Percentiles rank a stretch among this genome's conserved stretches.
Evolutionary conservation across 2,329 filamentous ascomycete species (phyloP).

Genomic region (Thielaviopsis ethacetica): DNA sequence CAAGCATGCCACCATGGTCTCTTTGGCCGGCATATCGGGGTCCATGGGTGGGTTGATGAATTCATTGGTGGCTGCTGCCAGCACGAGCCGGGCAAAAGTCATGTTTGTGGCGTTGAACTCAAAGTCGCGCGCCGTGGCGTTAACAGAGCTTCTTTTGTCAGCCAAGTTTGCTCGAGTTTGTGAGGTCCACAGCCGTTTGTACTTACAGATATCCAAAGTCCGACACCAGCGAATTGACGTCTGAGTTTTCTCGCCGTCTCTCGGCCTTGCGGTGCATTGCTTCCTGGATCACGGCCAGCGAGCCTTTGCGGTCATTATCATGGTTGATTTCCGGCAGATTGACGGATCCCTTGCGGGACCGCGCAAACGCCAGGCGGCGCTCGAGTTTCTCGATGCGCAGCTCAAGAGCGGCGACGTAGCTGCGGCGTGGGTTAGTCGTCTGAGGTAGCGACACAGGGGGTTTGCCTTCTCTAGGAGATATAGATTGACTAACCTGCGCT

Average conservation of each 20-base stretch:
- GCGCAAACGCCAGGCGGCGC: slow-evolving; percentile 53
- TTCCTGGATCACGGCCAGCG: slow-evolving; percentile 42
- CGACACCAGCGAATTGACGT: slow-evolving; percentile 82
- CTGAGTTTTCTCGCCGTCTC: slow-evolving; percentile 56
- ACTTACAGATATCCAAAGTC: slow-evolving; percentile 81
- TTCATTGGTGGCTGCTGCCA: slow-evolving; percentile 68
- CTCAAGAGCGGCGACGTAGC: slow-evolving; percentile 91
- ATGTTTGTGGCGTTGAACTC: slow-evolving; percentile 76
- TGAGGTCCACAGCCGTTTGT: too few relatives aligned
- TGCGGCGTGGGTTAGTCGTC: slow-evolving; percentile 18
- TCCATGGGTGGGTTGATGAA: slow-evolving; percentile 44
- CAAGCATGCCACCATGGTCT: slow-evolving; percentile 33
- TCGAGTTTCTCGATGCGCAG: slow-evolving; percentile 78
- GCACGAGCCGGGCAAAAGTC: slow-evolving; percentile 77
- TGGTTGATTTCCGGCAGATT: slow-evolving; percentile 26
- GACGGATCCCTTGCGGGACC: slow-evolving; percentile 54
- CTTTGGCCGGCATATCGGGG: slow-evolving; percentile 47
- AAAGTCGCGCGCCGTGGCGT: slow-evolving; percentile 87
- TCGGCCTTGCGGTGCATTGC: slow-evolving; percentile 49
- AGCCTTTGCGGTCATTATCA: slow-evolving; percentile 43
- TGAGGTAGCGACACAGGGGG: not conserved
- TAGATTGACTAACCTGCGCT: slow-evolving; percentile 48
- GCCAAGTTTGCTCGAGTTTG: not conserved
- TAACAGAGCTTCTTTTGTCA: slow-evolving; percentile 51
- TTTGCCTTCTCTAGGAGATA: not conserved